Conservation (phyloP, 257 asterid genomes). For the Galeopsis tetrahit region DNA sequence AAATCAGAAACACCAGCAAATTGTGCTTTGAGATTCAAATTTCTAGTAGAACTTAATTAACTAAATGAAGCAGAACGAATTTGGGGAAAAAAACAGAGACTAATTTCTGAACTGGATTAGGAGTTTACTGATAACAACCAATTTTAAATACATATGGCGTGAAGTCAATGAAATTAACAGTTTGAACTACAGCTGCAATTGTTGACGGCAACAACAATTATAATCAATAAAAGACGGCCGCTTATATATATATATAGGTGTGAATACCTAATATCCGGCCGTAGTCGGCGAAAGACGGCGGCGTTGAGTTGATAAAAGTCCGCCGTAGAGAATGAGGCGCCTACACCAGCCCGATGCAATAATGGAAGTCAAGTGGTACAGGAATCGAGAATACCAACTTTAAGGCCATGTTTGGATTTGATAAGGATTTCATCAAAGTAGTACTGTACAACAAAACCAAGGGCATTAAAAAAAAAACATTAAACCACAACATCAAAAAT, state of each 20-base stretch:
- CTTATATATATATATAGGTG: not conserved
- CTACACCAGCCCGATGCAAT: not conserved
- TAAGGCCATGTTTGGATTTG: conserved; percentile 12
- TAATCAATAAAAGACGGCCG: not conserved
- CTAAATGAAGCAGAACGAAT: no score
- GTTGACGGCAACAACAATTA: not conserved
- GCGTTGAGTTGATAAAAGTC: not conserved
- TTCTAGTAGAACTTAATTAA: no score
- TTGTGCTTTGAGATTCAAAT: no score
- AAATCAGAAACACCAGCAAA: not conserved
- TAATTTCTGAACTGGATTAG: not conserved
- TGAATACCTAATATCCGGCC: conserved; percentile 6
- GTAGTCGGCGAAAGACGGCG: conserved; percentile 17
- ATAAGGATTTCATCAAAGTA: not conserved
- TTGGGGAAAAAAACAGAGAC: conserved; percentile 1
- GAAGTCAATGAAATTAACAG: not conserved
- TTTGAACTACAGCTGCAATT: not conserved
- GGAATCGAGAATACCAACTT: not conserved
- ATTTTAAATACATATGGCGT: not conserved
- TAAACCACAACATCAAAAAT: no score
- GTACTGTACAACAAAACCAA: no score
- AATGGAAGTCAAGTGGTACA: not conserved
- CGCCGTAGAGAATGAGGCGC: conserved; percentile 4
- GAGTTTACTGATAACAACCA: not conserved
- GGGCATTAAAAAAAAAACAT: no score